Percentiles rank a stretch among this genome's conserved stretches.
phyloP scores from a whole-genome alignment of 352 stramenopile genomes.

The Pythium dissimile region DNA sequence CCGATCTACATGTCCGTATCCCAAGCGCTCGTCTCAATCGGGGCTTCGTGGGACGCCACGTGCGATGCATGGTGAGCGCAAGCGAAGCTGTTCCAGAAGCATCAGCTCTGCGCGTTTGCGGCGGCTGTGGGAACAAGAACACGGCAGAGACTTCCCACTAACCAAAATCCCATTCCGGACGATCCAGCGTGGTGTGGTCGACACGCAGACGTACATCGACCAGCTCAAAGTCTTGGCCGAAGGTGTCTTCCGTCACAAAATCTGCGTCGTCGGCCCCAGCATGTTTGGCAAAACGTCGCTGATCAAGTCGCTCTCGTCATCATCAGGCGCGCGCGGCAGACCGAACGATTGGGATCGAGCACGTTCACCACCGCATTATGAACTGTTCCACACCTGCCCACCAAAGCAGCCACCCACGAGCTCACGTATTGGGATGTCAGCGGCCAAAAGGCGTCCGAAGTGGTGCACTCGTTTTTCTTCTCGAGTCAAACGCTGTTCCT shows the following conservation, averaged over 20 bases:
- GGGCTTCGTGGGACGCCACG: conserved; percentile 1
- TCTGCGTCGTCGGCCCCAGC: conserved; percentile 28
- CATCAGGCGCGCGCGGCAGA: conserved; percentile 8
- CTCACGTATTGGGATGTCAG: conserved; percentile 22
- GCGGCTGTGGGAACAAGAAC: neutral
- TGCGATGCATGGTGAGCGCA: conserved; percentile 3
- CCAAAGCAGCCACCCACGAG: neutral
- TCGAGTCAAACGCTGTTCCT: conserved; percentile 10
- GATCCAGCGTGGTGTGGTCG: neutral
- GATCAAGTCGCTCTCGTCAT: conserved; percentile 22
- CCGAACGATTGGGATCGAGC: conserved; percentile 30
- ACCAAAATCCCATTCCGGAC: neutral
- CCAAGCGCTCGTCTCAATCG: neutral
- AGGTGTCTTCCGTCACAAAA: conserved; percentile 9
- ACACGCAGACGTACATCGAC: neutral
- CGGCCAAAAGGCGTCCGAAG: conserved; percentile 6
- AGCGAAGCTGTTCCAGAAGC: neutral
- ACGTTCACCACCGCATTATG: conserved; percentile 19
- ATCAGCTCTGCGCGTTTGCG: conserved; percentile 1
- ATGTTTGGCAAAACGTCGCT: conserved; percentile 29
- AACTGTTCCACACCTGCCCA: neutral
- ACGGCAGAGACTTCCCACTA: neutral
- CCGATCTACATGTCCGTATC: too few relatives aligned
- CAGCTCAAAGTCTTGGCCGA: neutral
- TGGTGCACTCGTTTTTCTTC: conserved; percentile 15